Percentiles rank a stretch among this genome's conserved stretches.
Conservation (phyloP, 208 protist genomes). For the Trypanosoma cruzi region DNA sequence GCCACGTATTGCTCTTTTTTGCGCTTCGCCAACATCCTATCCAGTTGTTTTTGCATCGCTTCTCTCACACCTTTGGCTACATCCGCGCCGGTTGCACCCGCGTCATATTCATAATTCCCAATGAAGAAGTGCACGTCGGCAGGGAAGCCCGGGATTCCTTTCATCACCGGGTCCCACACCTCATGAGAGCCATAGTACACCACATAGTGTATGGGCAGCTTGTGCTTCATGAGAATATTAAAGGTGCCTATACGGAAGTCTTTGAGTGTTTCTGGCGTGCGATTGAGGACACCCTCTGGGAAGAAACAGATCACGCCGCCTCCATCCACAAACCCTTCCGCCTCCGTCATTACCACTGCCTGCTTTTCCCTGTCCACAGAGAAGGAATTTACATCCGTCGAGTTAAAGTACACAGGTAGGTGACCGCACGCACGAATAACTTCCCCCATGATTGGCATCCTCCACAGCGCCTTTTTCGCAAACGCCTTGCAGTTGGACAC, state of each 20-base stretch:
- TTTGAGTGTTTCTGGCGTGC: conserved; percentile 71
- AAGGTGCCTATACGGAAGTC: conserved; percentile 89
- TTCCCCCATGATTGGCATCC: conserved; percentile 73
- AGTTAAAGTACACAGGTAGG: conserved; percentile 86
- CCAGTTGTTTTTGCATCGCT: conserved; percentile 76
- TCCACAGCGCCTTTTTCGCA: conserved; percentile 68
- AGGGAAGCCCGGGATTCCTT: conserved; percentile 68
- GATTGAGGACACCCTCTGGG: conserved; percentile 85
- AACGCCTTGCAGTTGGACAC: conserved; percentile 69
- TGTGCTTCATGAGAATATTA: conserved; percentile 60
- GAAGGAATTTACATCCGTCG: conserved; percentile 50
- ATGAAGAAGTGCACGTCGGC: conserved; percentile 83
- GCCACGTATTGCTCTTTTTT: conserved; percentile 40
- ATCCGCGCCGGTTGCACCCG: conserved; percentile 39
- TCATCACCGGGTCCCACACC: conserved; percentile 66
- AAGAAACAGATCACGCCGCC: conserved; percentile 83
- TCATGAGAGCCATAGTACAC: conserved; percentile 82
- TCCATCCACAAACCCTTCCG: conserved; percentile 56
- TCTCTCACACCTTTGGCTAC: conserved; percentile 55
- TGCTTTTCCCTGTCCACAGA: conserved; percentile 86
- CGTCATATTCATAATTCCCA: conserved; percentile 78
- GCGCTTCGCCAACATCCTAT: conserved; percentile 50
- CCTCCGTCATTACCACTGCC: conserved; percentile 50
- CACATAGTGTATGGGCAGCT: conserved; percentile 69
- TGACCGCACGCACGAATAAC: conserved; percentile 75